A percentile compares a stretch with the other conserved stretches of the same genome.
Evolutionary conservation across 2,329 filamentous ascomycete genomes (phyloP).

Genomic region (Ophiostoma angusticollis): DNA sequence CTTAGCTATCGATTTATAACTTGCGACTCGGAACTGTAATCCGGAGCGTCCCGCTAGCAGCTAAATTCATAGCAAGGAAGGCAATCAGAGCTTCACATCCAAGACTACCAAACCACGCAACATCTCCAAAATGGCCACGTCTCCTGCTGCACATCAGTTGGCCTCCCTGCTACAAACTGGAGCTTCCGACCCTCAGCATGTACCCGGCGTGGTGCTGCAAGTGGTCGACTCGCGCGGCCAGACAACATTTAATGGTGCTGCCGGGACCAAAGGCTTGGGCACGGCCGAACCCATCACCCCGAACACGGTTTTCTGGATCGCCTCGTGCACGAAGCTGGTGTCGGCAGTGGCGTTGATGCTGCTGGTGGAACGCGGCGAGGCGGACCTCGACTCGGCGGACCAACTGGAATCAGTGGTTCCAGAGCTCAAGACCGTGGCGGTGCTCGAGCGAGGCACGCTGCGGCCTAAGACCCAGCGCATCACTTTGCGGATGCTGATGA

Average conservation of each 20-base stretch:
- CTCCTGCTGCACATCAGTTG: too few species aligned
- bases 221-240: conserved; percentile 34
- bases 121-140: too few species aligned
- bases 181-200: too few species aligned
- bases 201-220: conserved; percentile 32
- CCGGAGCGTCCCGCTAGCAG: too few species aligned
- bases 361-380: conserved; percentile 37
- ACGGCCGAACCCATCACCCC: conserved; percentile 40
- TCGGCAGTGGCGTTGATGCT: conserved; percentile 42
- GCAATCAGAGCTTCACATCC: too few species aligned
- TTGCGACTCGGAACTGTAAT: too few species aligned
- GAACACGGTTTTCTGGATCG: conserved; percentile 48
- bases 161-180: too few species aligned
- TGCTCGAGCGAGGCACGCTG: conserved; percentile 28
- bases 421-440: conserved; percentile 34
- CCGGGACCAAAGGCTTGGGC: conserved; percentile 32
- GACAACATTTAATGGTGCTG: conserved; percentile 34
- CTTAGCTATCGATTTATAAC: too few species aligned
- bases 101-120: too few species aligned
- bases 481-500: conserved; percentile 45
- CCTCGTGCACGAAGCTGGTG: conserved; percentile 45
- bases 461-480: conserved; percentile 35
- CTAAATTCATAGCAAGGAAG: too few species aligned
- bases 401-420: conserved; percentile 34
- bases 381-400: conserved; percentile 35